Evolutionary conservation across 371 early-diverging fungal genomes (phyloP).

Genomic region (Mucor lusitanicus): DNA sequence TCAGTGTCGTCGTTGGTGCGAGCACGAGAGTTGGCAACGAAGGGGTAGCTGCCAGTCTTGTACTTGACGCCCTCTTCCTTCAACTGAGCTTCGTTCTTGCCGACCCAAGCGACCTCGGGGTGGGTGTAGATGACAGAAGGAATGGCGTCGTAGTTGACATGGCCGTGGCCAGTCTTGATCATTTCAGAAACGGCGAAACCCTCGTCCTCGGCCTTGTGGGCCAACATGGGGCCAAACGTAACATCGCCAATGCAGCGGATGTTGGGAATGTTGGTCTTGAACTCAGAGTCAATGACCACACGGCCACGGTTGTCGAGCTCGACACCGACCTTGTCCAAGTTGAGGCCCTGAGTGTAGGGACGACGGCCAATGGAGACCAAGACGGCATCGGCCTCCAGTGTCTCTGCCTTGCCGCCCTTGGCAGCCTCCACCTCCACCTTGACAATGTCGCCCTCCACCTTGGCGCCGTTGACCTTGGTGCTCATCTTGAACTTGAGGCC

Average conservation of each 20-base stretch:
- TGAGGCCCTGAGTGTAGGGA: constrained; percentile 92
- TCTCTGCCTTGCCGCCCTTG: constrained; percentile 79
- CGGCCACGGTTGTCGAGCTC: constrained; percentile 89
- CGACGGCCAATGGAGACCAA: constrained; percentile 95
- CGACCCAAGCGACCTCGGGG: constrained; percentile 99
- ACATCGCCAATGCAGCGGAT: constrained; percentile 98
- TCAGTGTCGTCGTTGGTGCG: constrained; percentile 96
- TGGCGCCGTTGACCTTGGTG: constrained; percentile 93
- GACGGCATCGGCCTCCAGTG: constrained; percentile 91
- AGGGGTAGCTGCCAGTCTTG: constrained; percentile 92
- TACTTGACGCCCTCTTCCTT: constrained; percentile 87
- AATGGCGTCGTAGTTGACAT: constrained; percentile 98
- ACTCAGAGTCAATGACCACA: constrained; percentile 83
- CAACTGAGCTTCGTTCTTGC: constrained; percentile 92
- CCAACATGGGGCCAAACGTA: constrained; percentile 97
- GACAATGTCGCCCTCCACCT: constrained; percentile 83
- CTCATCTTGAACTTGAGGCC: constrained; percentile 97
- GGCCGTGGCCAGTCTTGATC: constrained; percentile 89
- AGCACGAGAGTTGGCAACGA: constrained; percentile 96
- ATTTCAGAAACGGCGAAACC: constrained; percentile 95
- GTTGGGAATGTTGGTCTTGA: constrained; percentile 87
- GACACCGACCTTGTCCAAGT: constrained; percentile 89
- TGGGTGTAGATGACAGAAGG: constrained; percentile 98
- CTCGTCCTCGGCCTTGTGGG: constrained; percentile 99
- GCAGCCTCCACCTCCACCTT: constrained; percentile 91